Evolutionary conservation across 2,329 filamentous ascomycete species (phyloP).

Genomic region (Chaetomium olivaceum): DNA sequence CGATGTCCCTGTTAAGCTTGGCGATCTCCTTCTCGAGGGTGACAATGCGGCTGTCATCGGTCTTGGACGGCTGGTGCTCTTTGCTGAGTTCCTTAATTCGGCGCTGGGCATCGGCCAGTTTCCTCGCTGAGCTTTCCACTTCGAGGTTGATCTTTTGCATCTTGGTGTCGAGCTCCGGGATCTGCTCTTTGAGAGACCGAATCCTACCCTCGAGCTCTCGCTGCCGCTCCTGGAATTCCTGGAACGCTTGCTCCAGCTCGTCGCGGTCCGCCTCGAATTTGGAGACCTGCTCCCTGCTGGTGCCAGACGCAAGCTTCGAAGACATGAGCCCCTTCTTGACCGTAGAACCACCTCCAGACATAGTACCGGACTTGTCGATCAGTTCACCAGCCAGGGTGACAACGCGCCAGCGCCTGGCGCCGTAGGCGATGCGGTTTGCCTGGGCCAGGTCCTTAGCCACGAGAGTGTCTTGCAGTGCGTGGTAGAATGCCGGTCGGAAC

Average conservation of each 20-base stretch:
- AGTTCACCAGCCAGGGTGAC: conserved; percentile 93
- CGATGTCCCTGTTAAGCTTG: conserved; percentile 73
- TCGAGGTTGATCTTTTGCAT: conserved; percentile 91
- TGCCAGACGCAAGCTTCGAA: conserved; percentile 86
- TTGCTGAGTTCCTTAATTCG: conserved; percentile 81
- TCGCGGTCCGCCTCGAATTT: conserved; percentile 89
- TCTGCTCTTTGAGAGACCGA: conserved; percentile 70
- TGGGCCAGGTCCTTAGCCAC: conserved; percentile 93
- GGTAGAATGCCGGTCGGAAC: conserved; percentile 91
- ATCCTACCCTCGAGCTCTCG: conserved; percentile 74
- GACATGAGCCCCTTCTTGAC: conserved; percentile 95
- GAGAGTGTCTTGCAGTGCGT: conserved; percentile 90
- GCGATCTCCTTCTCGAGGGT: conserved; percentile 76
- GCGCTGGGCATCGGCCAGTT: conserved; percentile 79
- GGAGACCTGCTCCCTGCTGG: conserved; percentile 81
- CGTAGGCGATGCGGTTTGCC: conserved; percentile 95
- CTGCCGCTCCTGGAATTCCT: conserved; percentile 81
- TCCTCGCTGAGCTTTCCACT: conserved; percentile 80
- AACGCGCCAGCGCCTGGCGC: conserved; percentile 89
- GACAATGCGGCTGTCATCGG: conserved; percentile 73
- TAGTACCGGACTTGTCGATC: conserved; percentile 97
- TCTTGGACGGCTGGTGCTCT: conserved; percentile 77
- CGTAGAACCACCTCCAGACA: conserved; percentile 93
- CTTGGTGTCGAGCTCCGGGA: conserved; percentile 83
- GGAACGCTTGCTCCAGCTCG: conserved; percentile 76